Conservation (phyloP, 192 early-diverging fungal species). For the Radiomyces spectabilis region DNA sequence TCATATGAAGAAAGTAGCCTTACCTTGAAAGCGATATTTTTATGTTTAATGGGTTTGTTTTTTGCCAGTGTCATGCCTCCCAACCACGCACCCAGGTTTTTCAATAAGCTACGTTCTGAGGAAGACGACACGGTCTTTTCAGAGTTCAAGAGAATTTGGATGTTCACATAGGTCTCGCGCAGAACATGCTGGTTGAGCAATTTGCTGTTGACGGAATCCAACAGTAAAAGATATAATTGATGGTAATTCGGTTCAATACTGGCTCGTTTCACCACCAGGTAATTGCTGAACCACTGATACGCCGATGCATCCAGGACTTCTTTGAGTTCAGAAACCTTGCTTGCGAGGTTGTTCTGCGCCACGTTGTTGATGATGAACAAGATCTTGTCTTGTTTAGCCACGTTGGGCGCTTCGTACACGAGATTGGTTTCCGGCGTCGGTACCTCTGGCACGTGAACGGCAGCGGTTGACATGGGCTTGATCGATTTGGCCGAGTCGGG, state of each 20-base stretch:
- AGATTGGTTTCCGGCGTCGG: not conserved
- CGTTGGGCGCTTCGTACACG: conserved; percentile 40
- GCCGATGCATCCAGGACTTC: conserved; percentile 55
- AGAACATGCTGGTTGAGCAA: conserved; percentile 71
- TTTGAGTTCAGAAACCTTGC: conserved; percentile 70
- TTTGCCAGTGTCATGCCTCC: conserved; percentile 93
- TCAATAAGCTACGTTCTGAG: conserved; percentile 80
- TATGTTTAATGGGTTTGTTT: conserved; percentile 92
- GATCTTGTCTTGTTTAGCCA: conserved; percentile 85
- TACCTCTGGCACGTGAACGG: conserved; percentile 7
- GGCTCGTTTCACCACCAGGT: conserved; percentile 90
- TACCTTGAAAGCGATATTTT: conserved; percentile 89
- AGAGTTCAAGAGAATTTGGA: conserved; percentile 83
- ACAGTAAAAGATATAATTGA: conserved; percentile 76
- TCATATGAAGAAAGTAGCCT: too few species aligned
- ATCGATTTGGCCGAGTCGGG: not conserved
- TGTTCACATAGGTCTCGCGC: conserved; percentile 84
- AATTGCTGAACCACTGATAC: conserved; percentile 91
- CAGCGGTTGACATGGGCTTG: conserved; percentile 1
- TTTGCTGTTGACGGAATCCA: conserved; percentile 66
- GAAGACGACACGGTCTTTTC: conserved; percentile 89
- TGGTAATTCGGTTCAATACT: conserved; percentile 98
- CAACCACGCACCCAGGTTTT: conserved; percentile 97
- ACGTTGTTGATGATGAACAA: conserved; percentile 97
- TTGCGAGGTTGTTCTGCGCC: conserved; percentile 73